Evolutionary conservation across 2,329 filamentous ascomycete species (phyloP).

Genomic region (Colletotrichum sp.): DNA sequence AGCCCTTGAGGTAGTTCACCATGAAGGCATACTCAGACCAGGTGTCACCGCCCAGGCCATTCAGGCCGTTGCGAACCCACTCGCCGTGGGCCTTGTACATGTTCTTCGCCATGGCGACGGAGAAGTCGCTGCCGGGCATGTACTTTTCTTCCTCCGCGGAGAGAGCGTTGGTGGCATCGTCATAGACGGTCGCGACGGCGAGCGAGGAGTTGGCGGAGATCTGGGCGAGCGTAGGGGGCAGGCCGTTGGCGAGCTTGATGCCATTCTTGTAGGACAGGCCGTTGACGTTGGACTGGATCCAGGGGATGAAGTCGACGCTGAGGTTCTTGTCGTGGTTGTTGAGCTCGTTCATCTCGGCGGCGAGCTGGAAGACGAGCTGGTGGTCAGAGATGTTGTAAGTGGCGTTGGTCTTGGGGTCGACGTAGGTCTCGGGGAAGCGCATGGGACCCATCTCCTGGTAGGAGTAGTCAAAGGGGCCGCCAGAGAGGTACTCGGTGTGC

Average conservation of each 20-base stretch:
- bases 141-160: constrained; percentile 39
- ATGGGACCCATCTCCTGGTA: constrained; percentile 74
- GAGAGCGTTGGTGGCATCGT: constrained; percentile 37
- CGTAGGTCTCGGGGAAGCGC: constrained; percentile 63
- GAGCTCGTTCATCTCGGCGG: constrained; percentile 61
- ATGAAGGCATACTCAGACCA: constrained; percentile 71
- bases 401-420: constrained; percentile 56
- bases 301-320: constrained; percentile 66
- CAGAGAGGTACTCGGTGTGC: constrained; percentile 66
- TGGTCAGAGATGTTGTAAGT: constrained; percentile 67
- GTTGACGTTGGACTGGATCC: constrained; percentile 63
- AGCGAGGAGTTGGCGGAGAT: constrained; percentile 49
- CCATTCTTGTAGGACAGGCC: constrained; percentile 54
- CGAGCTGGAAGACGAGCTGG: constrained; percentile 68
- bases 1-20: constrained; percentile 60
- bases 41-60: constrained; percentile 58
- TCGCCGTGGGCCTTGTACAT: constrained; percentile 50
- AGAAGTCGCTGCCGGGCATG: constrained; percentile 39
- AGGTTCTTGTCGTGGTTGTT: constrained; percentile 56
- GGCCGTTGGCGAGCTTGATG: constrained; percentile 53
- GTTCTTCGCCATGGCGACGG: constrained; percentile 42
- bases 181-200: constrained; percentile 29
- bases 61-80: constrained; percentile 37
- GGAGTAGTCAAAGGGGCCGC: constrained; percentile 65
- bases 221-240: constrained; percentile 57